Evolutionary conservation across 2,329 filamentous ascomycete species (phyloP), one percentile per base, ranked within the genome.

Genomic region (Ambrosiella beaveri): DNA sequence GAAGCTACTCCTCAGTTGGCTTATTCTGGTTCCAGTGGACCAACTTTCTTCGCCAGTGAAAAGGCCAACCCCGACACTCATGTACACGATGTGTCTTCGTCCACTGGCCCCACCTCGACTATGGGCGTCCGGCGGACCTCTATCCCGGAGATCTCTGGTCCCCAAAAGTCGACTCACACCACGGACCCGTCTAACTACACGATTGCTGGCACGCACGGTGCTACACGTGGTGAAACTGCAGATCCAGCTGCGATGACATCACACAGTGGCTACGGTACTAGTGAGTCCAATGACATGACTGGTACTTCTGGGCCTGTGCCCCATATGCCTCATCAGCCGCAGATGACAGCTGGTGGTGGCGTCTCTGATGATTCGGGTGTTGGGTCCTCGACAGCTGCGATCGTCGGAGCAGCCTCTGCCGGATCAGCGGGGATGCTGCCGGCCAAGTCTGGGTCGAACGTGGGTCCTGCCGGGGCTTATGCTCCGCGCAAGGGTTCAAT

Each of bases 31-130:
- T 12, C 27, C 6, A 39, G 53, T 7, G 57, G 47, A 13, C 57
- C 57, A 15, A 59, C 57, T 19, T 59, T 59, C 37, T 59, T 59
- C 45, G 52, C 52, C 2, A 55, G 44, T n/a, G 45, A 59, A 13
- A 39, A 17, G 53, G 53, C 45, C 45, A 59, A 17, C 50, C 57
- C n/a, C 51, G 17, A 5, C 27, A 54, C 7, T 45, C 57, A 15
- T 39, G 53, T 36, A 36, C 52, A 12, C 35, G 44, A 37, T 5
- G 45, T 8, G 6, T 9, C 52, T 17, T 15, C 17, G 2, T 7
- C 37, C 12, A 36, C 38, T 38, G 56, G 56, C 6, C 59, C 56
- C 39, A 58, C 40, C 11, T 52, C 56, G 6, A 58, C 59, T 8
- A 61, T 56, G 41, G 56, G 56, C 12, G 44, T 61, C 2, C 56